phyloP scores from a whole-genome alignment of 2,329 filamentous ascomycete species.

The Colletotrichum incanum region DNA sequence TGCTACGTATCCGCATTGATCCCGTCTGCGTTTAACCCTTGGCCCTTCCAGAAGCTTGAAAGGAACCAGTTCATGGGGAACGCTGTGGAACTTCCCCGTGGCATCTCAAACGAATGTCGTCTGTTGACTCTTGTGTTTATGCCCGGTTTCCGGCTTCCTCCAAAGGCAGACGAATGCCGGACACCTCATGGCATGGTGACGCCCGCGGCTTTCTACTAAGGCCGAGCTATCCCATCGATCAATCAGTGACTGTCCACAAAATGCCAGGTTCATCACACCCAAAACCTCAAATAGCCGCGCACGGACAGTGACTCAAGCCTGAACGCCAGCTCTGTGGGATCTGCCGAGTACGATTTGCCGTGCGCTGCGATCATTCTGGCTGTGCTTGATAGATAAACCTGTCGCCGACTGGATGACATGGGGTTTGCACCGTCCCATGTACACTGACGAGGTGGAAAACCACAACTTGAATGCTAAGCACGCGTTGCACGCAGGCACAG shows the following conservation, averaged over 20 bases:
- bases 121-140: conserved; percentile 4
- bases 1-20: conserved; percentile 22
- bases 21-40: not conserved
- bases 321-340: not conserved
- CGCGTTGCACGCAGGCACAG: not conserved
- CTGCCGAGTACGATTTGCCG: conserved; percentile 4
- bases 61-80: not conserved
- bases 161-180: conserved; percentile 1
- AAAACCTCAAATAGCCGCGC: conserved; percentile 27
- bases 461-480: not conserved
- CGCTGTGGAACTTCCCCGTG: conserved; percentile 28
- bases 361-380: not conserved
- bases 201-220: conserved; percentile 4
- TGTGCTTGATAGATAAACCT: not conserved
- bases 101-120: conserved; percentile 21
- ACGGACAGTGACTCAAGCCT: conserved; percentile 7
- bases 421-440: conserved; percentile 11
- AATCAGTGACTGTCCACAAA: conserved; percentile 10
- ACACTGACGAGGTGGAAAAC: not conserved
- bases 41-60: not conserved
- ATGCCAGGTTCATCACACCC: conserved; percentile 4
- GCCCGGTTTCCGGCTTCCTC: not conserved
- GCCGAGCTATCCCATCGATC: conserved; percentile 19
- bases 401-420: not conserved
- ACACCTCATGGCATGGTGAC: not conserved